These are phyloP conservation scores for Cystoisospora suis DNA, from an alignment of 169 alveolate genomes.

Conservation along the genomic window DNA sequence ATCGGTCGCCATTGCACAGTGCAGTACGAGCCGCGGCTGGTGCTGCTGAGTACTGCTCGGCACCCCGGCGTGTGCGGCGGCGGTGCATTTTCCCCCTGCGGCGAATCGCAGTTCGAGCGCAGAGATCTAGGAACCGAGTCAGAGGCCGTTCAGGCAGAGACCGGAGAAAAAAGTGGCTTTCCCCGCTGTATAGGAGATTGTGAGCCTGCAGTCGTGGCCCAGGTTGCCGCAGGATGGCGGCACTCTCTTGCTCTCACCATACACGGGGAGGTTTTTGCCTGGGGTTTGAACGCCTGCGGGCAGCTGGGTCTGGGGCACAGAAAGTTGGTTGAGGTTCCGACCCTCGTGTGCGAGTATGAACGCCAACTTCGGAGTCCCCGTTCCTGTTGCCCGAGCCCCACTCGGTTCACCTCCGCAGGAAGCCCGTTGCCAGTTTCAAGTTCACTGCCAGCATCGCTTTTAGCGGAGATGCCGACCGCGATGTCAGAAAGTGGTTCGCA, in stretches of 20 bases:
- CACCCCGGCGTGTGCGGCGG: too few species aligned
- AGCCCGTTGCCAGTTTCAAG: neutral
- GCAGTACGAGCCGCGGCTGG: constrained; percentile 36
- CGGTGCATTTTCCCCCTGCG: too few species aligned
- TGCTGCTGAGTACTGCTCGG: too few species aligned
- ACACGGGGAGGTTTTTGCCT: constrained; percentile 79
- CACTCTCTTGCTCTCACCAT: constrained; percentile 73
- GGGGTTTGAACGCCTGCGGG: constrained; percentile 80
- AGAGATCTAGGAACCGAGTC: too few species aligned
- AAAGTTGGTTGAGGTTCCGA: neutral
- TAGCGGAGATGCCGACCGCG: neutral
- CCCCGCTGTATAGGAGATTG: too few species aligned
- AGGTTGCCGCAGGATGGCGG: constrained; percentile 76
- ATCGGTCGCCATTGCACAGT: constrained; percentile 24
- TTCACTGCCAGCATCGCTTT: neutral
- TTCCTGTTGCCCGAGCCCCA: neutral
- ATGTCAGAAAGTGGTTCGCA: neutral
- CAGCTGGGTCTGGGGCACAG: constrained; percentile 66
- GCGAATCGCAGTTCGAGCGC: too few species aligned
- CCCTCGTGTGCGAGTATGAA: neutral
- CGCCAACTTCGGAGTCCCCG: neutral
- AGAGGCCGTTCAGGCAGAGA: too few species aligned
- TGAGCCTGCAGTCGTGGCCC: neutral
- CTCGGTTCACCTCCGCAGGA: neutral
- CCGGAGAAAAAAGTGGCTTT: neutral